Evolutionary conservation across 768 basidiomycete genomes (phyloP).

Genomic region (Postia placenta): DNA sequence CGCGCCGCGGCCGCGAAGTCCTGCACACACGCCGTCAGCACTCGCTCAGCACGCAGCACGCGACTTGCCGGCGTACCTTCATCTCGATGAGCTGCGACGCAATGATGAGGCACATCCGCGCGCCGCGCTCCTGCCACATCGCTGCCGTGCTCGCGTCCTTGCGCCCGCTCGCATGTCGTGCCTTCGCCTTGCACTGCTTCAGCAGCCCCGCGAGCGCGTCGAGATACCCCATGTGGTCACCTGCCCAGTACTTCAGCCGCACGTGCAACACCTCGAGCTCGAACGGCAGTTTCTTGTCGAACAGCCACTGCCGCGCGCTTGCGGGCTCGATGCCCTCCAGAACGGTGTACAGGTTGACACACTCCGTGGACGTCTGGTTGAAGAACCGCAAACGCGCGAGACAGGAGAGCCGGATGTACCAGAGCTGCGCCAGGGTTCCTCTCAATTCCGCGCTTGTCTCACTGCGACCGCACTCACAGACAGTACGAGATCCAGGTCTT

Average conservation of each 20-base stretch:
- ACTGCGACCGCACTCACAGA: constrained; percentile 41
- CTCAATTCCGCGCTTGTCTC: neutral
- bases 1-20: constrained; percentile 64
- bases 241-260: constrained; percentile 75
- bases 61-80: too few relatives aligned
- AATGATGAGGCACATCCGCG: constrained; percentile 69
- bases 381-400: constrained; percentile 78
- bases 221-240: constrained; percentile 73
- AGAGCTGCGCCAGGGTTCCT: constrained; percentile 43
- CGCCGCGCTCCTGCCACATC: constrained; percentile 84
- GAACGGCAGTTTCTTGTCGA: constrained; percentile 51
- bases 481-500: constrained; percentile 57
- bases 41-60: constrained; percentile 4
- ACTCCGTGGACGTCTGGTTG: constrained; percentile 84
- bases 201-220: constrained; percentile 66
- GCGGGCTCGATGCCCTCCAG: constrained; percentile 34
- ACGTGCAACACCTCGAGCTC: constrained; percentile 64
- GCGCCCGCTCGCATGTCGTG: constrained; percentile 24
- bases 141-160: constrained; percentile 15
- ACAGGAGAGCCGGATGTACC: constrained; percentile 77
- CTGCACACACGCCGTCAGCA: constrained; percentile 26
- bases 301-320: constrained; percentile 47
- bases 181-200: constrained; percentile 47
- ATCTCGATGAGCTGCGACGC: constrained; percentile 82
- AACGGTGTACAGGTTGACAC: constrained; percentile 70